Evolutionary conservation across 257 asterid species (phyloP), one percentile per base, ranked within the genome.

Genomic region (Echium plantagineum): DNA sequence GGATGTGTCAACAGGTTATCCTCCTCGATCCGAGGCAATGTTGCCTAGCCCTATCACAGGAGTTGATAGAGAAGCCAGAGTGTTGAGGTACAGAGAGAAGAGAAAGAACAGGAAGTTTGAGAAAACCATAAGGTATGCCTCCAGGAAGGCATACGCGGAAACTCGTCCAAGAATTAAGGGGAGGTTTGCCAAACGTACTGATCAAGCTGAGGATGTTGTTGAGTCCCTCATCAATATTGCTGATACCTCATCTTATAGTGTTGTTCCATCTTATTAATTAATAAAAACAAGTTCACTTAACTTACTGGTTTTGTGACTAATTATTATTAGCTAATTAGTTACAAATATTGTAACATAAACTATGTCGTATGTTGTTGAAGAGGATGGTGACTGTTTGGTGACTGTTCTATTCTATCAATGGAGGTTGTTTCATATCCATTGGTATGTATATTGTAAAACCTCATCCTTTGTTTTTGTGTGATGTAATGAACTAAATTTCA

Each of bases 141-240:
- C 96, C 9, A 78, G 96, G 53, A 88, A 88, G 69, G 94, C 96
- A 3, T 88, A 88, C 5, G 96, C 96, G 0, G 96, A 88, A 73
- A 85, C 88, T 1, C 78, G 96, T 6, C 94, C 93, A 1, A 71
- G 94, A 65, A 78, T 88, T 72, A 88, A 85, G 67, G 96, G 96
- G 0, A 67, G 96, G 62, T 88, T 88, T 12, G 94, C 94, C 6
- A 88, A 83, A 67, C 80, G 86, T 3, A 48, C 83, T 5, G 95
- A 42, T 42, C 49, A 84, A 77, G 80, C 59, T 9, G 86, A 82
- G 6, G 49, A 12, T 42, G 71, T 66, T 7, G 94, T 66, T 9
- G 94, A 80, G 1, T 75, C 90, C 1, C 72, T 74, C 17, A 58
- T 71, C 6, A 67, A 66, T 1, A 61, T 71, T 2, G 69, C 63